Evolutionary conservation across 176 grass and related monocot species (phyloP).

Genomic region (Luzula sylvatica): DNA sequence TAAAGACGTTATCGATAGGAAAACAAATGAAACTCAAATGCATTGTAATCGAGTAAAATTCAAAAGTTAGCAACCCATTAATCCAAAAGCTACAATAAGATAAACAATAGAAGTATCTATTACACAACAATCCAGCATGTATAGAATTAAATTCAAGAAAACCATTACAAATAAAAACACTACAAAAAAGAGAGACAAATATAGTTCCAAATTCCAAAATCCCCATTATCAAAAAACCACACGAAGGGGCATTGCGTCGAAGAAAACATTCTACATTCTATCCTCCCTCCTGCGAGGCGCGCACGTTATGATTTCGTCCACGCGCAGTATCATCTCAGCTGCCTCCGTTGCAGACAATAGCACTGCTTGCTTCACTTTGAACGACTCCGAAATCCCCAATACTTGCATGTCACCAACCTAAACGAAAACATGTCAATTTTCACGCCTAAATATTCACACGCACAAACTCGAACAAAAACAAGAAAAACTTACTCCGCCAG

Average conservation of each 20-base stretch:
- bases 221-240: conserved; percentile 7
- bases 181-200: neutral
- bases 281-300: conserved; percentile 40
- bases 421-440: too few relatives aligned
- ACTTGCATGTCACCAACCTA: conserved; percentile 46
- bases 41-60: too few relatives aligned
- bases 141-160: neutral
- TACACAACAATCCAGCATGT: neutral
- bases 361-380: conserved; percentile 51
- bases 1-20: too few relatives aligned
- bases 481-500: conserved; percentile 50
- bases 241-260: neutral
- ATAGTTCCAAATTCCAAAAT: conserved; percentile 16
- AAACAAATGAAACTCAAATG: too few relatives aligned
- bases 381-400: conserved; percentile 41
- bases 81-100: too few relatives aligned
- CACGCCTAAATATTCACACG: too few relatives aligned
- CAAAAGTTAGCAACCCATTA: too few relatives aligned
- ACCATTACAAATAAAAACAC: conserved; percentile 2
- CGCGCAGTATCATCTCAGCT: conserved; percentile 44
- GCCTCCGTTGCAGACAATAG: conserved; percentile 48
- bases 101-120: neutral
- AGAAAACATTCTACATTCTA: conserved; percentile 28
- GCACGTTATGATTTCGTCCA: conserved; percentile 47
- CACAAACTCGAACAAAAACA: neutral